phyloP scores from a whole-genome alignment of 2,329 filamentous ascomycete genomes.

The Endocalyx cinctus region DNA sequence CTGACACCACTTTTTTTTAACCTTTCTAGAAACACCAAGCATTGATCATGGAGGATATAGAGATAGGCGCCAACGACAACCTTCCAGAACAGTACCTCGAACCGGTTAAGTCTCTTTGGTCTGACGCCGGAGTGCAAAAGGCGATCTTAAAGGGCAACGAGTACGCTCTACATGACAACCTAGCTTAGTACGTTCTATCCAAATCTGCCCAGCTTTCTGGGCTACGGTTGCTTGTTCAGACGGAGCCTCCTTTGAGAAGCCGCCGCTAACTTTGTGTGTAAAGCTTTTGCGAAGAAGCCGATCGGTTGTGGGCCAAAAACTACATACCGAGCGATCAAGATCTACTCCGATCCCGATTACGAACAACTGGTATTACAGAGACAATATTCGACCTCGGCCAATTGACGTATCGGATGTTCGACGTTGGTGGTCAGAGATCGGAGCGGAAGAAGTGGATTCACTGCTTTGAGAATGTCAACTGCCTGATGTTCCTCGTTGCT shows the following conservation, averaged over 20 bases:
- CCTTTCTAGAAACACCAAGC: constrained; percentile 79
- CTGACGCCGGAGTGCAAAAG: constrained; percentile 74
- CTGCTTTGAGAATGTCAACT: constrained; percentile 91
- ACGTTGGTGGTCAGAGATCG: constrained; percentile 86
- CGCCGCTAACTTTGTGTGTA: too few relatives aligned
- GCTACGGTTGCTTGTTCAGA: constrained; percentile 8
- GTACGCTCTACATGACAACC: constrained; percentile 92
- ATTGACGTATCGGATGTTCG: constrained; percentile 95
- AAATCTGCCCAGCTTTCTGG: not conserved
- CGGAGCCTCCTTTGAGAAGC: constrained; percentile 22
- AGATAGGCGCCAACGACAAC: constrained; percentile 76
- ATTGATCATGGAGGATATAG: constrained; percentile 71
- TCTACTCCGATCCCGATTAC: constrained; percentile 80
- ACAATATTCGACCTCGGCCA: constrained; percentile 89
- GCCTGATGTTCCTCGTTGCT: constrained; percentile 86
- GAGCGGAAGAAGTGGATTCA: constrained; percentile 98
- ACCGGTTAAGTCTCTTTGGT: constrained; percentile 82
- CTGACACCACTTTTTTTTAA: too few relatives aligned
- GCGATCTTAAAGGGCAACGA: constrained; percentile 94
- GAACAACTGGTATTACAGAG: constrained; percentile 94
- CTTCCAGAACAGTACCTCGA: constrained; percentile 74
- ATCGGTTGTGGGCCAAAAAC: constrained; percentile 68
- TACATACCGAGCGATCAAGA: constrained; percentile 94
- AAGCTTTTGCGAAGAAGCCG: constrained; percentile 79
- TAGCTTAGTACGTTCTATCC: constrained; percentile 81